Base-by-base conservation (phyloP, 1,284 basidiomycete species). In the Tilletia setariae region DNA sequence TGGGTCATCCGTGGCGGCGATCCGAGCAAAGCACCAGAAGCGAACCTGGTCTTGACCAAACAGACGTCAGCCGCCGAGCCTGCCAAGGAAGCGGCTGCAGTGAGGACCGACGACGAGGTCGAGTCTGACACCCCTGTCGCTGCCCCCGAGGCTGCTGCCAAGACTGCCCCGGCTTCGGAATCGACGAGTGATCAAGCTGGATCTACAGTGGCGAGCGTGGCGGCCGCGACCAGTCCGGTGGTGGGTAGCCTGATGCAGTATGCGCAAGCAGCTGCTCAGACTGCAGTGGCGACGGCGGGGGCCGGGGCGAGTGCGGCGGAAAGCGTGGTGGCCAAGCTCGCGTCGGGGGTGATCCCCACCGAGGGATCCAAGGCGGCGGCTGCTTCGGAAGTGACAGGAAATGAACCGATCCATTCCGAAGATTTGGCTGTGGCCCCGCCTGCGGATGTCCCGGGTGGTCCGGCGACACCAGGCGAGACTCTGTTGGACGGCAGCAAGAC, bases 1-100 rank as follows among this genome's bases (percentile, higher is more conserved):
- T 81, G 78, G 65, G 73, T 83, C 32, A 83, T 84, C 35, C 76
- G 79, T 1, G 83, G 83, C 7, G 83, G 77, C 3, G 76, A 78
- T 19, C 46, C 49, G 9, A 23, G 15, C 25, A 64, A 49, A 19
- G 28, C 49, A 40, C 44, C 53, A 9, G 64, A 30, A 8, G 8
- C 35, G 13, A 44, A 44, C 28, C 25, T 65, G 11, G 53, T 66
- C n/a, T 43, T 23, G 42, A 46, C 43, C 21, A 21, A 43, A 15
- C 46, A 30, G 42, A 47, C n/a, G 6, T 40, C 21, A 11, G 47
- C 53, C 13, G 53, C 28, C 32, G 15, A 21, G 40, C n/a, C 23
- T 7, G 28, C 19, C 13, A 61, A 61, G 28, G 35, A 11, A 40
- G 30, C 19, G 8, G 56, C 9, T 0, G 56, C 32, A 11, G 56